A percentile compares a stretch with the other conserved stretches of the same genome.
These are phyloP conservation scores for Combretum micranthum DNA, from an alignment of 345 rosid genomes.

Conservation along the genomic window DNA sequence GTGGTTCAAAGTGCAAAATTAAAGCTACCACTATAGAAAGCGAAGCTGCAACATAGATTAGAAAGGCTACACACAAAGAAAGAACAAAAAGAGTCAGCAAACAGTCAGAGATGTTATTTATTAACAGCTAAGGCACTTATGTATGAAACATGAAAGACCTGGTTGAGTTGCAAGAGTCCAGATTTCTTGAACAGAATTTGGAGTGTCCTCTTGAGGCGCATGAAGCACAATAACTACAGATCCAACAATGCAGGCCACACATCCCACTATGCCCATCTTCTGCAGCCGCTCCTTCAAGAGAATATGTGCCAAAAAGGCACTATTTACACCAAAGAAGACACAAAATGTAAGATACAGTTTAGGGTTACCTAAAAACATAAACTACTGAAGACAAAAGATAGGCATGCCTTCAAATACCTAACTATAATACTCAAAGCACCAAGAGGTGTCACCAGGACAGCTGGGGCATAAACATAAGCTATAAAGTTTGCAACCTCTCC, in stretches of 20 bases:
- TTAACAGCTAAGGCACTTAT: too few species aligned
- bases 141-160: slow-evolving; percentile 28
- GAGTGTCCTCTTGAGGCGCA: slow-evolving; percentile 86
- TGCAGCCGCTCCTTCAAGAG: slow-evolving; percentile 65
- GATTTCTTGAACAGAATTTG: slow-evolving; percentile 64
- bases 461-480: slow-evolving; percentile 93
- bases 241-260: slow-evolving; percentile 82
- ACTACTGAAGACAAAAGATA: not conserved
- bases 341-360: too few species aligned
- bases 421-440: slow-evolving; percentile 86
- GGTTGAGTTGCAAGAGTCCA: slow-evolving; percentile 83
- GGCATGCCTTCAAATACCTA: slow-evolving; percentile 33
- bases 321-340: slow-evolving; percentile 16
- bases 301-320: slow-evolving; percentile 88
- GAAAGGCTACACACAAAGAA: slow-evolving; percentile 53
- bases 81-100: not conserved
- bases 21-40: slow-evolving; percentile 64
- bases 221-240: slow-evolving; percentile 82
- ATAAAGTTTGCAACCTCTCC: slow-evolving; percentile 93
- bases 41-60: slow-evolving; percentile 57
- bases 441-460: slow-evolving; percentile 87
- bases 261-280: slow-evolving; percentile 78
- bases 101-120: too few species aligned
- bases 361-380: too few species aligned
- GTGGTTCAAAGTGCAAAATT: slow-evolving; percentile 83